Evolutionary conservation across 495 filamentous ascomycete genomes (phyloP), one percentile per base, ranked within the genome.

Genomic region (Podospora australis): DNA sequence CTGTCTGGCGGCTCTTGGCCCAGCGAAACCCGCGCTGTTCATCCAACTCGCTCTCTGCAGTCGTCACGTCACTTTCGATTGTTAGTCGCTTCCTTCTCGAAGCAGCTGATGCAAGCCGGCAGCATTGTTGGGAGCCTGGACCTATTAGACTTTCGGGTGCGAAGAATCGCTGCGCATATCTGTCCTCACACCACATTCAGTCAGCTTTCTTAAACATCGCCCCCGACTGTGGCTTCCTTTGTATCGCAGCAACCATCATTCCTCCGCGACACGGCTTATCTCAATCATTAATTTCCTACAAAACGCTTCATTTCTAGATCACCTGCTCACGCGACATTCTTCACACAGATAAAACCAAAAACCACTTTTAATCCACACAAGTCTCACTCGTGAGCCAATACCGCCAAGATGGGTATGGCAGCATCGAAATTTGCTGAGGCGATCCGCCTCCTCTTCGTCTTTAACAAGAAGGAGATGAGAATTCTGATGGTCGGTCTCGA

Each of bases 401-500:
- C 53, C 55, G 55, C 55, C 50, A 65, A 63, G 52, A 65, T 65
- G 62, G 62, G 62, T 30, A 44, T 63, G 45, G 40, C 51, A 42
- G 54, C 56, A 51, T 62, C 59, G n/a, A 65, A 65, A 57, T 38
- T 64, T 19, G 21, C 21, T 21, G 40, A 43, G 14, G 53, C 36
- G 38, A 42, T 43, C 32, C 50, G 43, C 47, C 43, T 47, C 39
- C 50, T 49, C 30, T 71, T 97, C 64, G 89, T 98, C 69, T 87
- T 94, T 66, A 81, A 83, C 75, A 92, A 95, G 82, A 96, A 96
- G 82, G 92, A 99, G 81, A 99, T 99, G 92, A 83, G 90, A 75
- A 95, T 99, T 70, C 72, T 99, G 69, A 99, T 99, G 92, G 90
- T 99, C 64, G 92, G 92, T 77, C 81, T 99, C 59, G 92, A 99